Conservation (phyloP, 2,329 filamentous ascomycete genomes). For the Alternaria viburni region DNA sequence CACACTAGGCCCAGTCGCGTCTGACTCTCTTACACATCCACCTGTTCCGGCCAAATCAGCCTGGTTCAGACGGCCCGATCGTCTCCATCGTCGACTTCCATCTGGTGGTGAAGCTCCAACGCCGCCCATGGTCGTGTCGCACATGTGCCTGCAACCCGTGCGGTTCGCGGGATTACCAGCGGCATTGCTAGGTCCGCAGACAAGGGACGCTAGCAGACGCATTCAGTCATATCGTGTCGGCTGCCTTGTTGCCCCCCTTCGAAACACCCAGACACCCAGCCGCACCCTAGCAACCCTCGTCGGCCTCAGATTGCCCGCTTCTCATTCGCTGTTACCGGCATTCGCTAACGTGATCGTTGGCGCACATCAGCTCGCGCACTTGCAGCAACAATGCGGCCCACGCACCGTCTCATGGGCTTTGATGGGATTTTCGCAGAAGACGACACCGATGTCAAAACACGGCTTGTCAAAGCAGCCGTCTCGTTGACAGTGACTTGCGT, state of each 20-base stretch:
- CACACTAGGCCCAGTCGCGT: slow-evolving; percentile 17
- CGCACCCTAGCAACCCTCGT: slow-evolving; percentile 18
- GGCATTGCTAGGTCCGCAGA: slow-evolving; percentile 12
- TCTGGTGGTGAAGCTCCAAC: neutral
- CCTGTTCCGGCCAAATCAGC: slow-evolving; percentile 27
- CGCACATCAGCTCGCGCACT: slow-evolving; percentile 19
- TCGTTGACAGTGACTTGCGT: neutral
- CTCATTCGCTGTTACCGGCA: slow-evolving; percentile 28
- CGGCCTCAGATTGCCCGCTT: slow-evolving; percentile 21
- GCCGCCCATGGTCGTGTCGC: slow-evolving; percentile 12
- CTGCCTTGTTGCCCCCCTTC: slow-evolving; percentile 18
- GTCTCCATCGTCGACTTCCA: slow-evolving; percentile 3
- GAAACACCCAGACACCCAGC: slow-evolving; percentile 17
- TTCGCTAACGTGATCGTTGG: slow-evolving; percentile 17
- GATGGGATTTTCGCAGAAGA: neutral
- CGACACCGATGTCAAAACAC: neutral
- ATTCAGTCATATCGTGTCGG: slow-evolving; percentile 21
- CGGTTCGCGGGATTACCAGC: slow-evolving; percentile 20
- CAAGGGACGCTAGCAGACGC: slow-evolving; percentile 20
- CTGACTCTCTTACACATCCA: slow-evolving; percentile 23
- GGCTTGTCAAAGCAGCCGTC: neutral
- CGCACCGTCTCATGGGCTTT: neutral
- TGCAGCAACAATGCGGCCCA: neutral
- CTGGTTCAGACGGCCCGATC: slow-evolving; percentile 29
- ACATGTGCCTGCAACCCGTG: slow-evolving; percentile 15